phyloP scores from a whole-genome alignment of 2,329 filamentous ascomycete species.

The Fusarium pininemorale region DNA sequence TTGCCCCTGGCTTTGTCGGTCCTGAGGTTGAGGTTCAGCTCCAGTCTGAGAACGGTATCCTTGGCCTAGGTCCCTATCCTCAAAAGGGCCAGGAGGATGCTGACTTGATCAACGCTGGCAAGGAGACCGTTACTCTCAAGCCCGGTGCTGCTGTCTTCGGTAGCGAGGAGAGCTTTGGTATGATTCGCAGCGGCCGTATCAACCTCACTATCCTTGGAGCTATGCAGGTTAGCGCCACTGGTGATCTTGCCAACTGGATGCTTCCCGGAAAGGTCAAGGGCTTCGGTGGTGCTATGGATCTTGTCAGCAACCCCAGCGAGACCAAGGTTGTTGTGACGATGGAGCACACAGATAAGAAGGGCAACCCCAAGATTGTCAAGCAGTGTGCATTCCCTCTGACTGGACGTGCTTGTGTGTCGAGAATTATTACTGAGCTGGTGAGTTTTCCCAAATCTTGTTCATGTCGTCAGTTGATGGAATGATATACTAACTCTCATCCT shows the following conservation, averaged over 20 bases:
- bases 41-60: slow-evolving; percentile 83
- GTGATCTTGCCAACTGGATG: slow-evolving; percentile 93
- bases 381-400: slow-evolving; percentile 96
- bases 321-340: slow-evolving; percentile 97
- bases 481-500: slow-evolving; percentile 21
- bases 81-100: slow-evolving; percentile 80
- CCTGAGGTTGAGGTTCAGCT: slow-evolving; percentile 81
- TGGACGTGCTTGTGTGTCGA: slow-evolving; percentile 83
- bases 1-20: slow-evolving; percentile 84
- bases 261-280: slow-evolving; percentile 92
- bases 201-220: slow-evolving; percentile 89
- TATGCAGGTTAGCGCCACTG: slow-evolving; percentile 83
- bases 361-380: slow-evolving; percentile 91
- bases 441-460: slow-evolving; percentile 47
- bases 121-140: slow-evolving; percentile 88
- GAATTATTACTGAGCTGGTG: slow-evolving; percentile 89
- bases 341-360: slow-evolving; percentile 97
- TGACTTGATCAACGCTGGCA: slow-evolving; percentile 91
- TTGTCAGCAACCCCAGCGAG: slow-evolving; percentile 83
- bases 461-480: neutral
- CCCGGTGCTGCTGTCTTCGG: slow-evolving; percentile 84
- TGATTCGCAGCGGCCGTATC: slow-evolving; percentile 89
- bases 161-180: slow-evolving; percentile 89
- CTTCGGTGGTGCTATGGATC: slow-evolving; percentile 92
- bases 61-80: slow-evolving; percentile 78